Evolutionary conservation across 176 grass and related monocot genomes (phyloP), one percentile per base, ranked within the genome.

Genomic region (Eleusine indica): DNA sequence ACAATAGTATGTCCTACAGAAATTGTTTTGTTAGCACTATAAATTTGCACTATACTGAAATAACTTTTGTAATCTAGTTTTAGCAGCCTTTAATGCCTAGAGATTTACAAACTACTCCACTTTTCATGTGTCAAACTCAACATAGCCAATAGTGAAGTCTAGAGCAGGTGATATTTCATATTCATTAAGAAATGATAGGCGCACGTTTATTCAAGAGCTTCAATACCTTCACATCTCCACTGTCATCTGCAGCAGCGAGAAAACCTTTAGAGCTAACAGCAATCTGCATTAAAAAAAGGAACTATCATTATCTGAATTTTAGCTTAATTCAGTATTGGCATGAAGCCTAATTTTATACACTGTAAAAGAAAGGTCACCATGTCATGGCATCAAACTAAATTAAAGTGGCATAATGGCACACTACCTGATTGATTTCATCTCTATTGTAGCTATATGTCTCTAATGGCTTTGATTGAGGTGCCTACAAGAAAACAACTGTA

Each of bases 381-480:
- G 66, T 54, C 22, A 48, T 13, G 32, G 82, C 9, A 84, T 21
- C 46, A 65, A 62, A n/a, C 14, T 57, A n/a, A 74, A 87, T 49
- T 60, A 43, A 68, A 79, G 29, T 77, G 4, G 12, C 44, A 21
- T 76, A 71, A 56, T 39, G 86, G 48, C 38, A 85, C 12, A 53
- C 37, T 76, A 98, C 96, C 93, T 98, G 96, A 88, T 98, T 98
- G 39, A 98, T 95, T 86, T 98, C 96, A 78, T 98, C 96, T 79
- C 94, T 98, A 82, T 98, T 98, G 78, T 93, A 95, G 80, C 57
- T 93, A 76, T 98, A 98, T 48, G 87, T 93, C 49, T 98, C 91
- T 54, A 93, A 63, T 83, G 93, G 89, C 74, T 91, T 86, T 85
- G 90, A 89, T 70, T 88, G 83, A 80, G 92, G 84, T 76, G 88